Percentiles rank a stretch among this genome's conserved stretches.
Conservation (phyloP, 2,329 filamentous ascomycete genomes). For the Delphinella strobiligena region DNA sequence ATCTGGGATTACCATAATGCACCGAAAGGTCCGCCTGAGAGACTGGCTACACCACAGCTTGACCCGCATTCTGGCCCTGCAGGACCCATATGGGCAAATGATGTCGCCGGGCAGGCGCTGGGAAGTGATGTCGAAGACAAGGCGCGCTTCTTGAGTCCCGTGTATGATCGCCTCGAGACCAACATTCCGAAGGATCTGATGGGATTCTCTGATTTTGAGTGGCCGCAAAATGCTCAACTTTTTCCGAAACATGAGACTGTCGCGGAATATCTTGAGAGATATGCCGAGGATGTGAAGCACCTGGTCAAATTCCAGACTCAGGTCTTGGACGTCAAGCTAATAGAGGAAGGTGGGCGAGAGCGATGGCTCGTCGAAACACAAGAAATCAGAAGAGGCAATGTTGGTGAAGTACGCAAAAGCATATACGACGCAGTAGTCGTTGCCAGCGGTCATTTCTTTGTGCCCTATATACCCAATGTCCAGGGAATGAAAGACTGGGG, state of each 20-base stretch:
- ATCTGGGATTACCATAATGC: constrained; percentile 67
- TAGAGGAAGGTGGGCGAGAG: constrained; percentile 9
- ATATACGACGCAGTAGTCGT: constrained; percentile 42
- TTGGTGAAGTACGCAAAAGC: constrained; percentile 2
- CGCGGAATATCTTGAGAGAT: constrained; percentile 59
- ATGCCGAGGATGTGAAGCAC: constrained; percentile 54
- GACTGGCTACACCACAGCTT: constrained; percentile 52
- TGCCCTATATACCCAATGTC: constrained; percentile 33
- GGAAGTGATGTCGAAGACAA: constrained; percentile 17
- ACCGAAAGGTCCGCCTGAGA: constrained; percentile 32
- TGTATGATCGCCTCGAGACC: constrained; percentile 73
- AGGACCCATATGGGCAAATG: constrained; percentile 42
- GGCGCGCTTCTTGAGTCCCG: constrained; percentile 63
- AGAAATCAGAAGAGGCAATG: constrained; percentile 34
- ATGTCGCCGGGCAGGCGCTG: constrained; percentile 8
- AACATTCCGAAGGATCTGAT: constrained; percentile 76
- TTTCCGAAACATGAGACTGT: constrained; percentile 66
- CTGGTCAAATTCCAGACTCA: constrained; percentile 60
- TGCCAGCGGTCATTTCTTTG: constrained; percentile 36
- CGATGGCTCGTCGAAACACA: constrained; percentile 50
- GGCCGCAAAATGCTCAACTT: constrained; percentile 46
- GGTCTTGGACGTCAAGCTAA: constrained; percentile 46
- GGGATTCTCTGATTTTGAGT: constrained; percentile 56
- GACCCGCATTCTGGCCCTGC: constrained; percentile 49
- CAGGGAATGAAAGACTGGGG: constrained; percentile 29